Evolutionary conservation across 768 basidiomycete species (phyloP).

Genomic region (Boletus sp.): DNA sequence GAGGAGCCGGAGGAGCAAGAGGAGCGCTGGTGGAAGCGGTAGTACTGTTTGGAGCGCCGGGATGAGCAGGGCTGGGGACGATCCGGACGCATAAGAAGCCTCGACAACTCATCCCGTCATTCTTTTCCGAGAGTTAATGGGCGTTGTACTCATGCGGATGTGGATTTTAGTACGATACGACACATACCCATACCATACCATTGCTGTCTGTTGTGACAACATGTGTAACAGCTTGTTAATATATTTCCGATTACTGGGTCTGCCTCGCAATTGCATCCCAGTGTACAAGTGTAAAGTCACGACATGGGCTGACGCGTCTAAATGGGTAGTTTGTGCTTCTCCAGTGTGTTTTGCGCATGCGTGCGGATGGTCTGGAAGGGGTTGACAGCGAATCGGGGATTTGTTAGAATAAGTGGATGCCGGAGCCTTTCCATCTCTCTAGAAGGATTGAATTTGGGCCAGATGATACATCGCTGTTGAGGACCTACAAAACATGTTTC

Average conservation of each 20-base stretch:
- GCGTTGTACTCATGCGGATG: slow-evolving; percentile 11
- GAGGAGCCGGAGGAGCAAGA: slow-evolving; percentile 48
- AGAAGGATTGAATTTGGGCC: slow-evolving; percentile 1
- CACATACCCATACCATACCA: slow-evolving; percentile 21
- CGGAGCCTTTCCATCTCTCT: slow-evolving; percentile 68
- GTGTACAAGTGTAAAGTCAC: neutral
- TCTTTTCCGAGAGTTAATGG: slow-evolving; percentile 4
- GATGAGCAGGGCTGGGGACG: slow-evolving; percentile 61
- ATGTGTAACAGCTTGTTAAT: slow-evolving; percentile 25
- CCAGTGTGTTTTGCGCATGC: slow-evolving; percentile 74
- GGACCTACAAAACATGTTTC: slow-evolving; percentile 64
- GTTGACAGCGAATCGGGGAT: slow-evolving; percentile 59
- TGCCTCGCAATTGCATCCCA: neutral
- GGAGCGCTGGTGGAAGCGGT: slow-evolving; percentile 60
- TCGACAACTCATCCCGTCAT: neutral
- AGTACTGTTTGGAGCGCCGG: slow-evolving; percentile 89
- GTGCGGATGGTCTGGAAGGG: slow-evolving; percentile 78
- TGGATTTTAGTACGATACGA: slow-evolving; percentile 24
- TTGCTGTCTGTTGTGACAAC: slow-evolving; percentile 13
- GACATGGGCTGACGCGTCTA: neutral
- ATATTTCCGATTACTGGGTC: neutral
- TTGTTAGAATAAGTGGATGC: slow-evolving; percentile 65
- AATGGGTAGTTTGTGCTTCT: slow-evolving; percentile 42
- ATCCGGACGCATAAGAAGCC: slow-evolving; percentile 32
- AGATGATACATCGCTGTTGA: neutral